Evolutionary conservation across 2,329 filamentous ascomycete species (phyloP).

Genomic region (Hypoxylon sp.): DNA sequence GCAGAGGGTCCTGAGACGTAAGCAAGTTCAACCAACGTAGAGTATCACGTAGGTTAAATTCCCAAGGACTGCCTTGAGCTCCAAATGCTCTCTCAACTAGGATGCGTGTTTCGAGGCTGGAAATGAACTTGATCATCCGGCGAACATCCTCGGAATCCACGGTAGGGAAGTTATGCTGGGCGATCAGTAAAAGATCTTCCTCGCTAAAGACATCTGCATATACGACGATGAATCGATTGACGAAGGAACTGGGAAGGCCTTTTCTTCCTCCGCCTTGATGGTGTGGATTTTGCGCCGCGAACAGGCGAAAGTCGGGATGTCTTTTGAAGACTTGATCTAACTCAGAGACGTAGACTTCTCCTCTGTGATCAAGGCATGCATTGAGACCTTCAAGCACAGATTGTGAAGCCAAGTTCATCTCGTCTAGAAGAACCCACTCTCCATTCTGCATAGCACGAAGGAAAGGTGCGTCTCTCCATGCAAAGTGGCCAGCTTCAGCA

Average conservation of each 20-base stretch:
- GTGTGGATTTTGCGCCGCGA: conserved; percentile 97
- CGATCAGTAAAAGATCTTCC: conserved; percentile 84
- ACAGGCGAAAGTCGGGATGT: conserved; percentile 90
- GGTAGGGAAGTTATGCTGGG: conserved; percentile 75
- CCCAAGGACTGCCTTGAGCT: conserved; percentile 82
- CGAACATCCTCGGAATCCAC: conserved; percentile 67
- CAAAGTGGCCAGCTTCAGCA: conserved; percentile 88
- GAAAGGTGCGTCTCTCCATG: conserved; percentile 95
- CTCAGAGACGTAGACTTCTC: conserved; percentile 94
- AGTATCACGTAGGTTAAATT: conserved; percentile 92
- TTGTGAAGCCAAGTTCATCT: conserved; percentile 98
- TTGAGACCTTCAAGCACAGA: conserved; percentile 96
- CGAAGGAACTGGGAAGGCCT: conserved; percentile 92
- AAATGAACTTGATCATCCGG: conserved; percentile 81
- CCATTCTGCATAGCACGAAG: conserved; percentile 95
- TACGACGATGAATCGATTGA: conserved; percentile 97
- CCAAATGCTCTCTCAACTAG: conserved; percentile 67
- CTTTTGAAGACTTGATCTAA: conserved; percentile 92
- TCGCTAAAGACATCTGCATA: conserved; percentile 90
- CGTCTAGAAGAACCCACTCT: conserved; percentile 95
- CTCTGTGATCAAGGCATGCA: conserved; percentile 94
- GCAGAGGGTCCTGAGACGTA: conserved; percentile 65
- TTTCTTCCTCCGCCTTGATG: conserved; percentile 96
- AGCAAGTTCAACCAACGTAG: conserved; percentile 85
- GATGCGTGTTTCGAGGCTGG: conserved; percentile 77